Conservation (phyloP, 805 yeast genomes). For the Cyberlindnera veronae region DNA sequence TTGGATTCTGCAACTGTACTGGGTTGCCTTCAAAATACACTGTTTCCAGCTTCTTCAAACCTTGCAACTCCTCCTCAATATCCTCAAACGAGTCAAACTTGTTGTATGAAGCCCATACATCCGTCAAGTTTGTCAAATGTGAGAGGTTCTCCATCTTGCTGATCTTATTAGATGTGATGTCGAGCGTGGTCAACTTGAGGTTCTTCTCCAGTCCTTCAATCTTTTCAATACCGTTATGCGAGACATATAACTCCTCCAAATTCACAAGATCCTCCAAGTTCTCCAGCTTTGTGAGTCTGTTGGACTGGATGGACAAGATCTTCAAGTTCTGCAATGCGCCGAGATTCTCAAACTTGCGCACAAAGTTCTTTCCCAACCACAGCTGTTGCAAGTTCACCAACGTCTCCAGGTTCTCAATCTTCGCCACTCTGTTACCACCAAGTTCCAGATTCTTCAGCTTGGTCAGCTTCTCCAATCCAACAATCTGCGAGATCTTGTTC, state of each 20-base stretch:
- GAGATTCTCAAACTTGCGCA: conserved; percentile 61
- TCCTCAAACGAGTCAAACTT: conserved; percentile 64
- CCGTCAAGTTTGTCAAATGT: conserved; percentile 73
- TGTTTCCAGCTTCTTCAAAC: conserved; percentile 66
- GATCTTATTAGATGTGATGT: conserved; percentile 74
- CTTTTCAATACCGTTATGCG: conserved; percentile 74
- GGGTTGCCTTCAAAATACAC: conserved; percentile 96
- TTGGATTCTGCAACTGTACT: conserved; percentile 64
- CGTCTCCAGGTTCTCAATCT: conserved; percentile 53
- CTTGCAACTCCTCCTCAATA: conserved; percentile 60
- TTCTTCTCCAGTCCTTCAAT: conserved; percentile 79
- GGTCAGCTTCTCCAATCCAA: conserved; percentile 54
- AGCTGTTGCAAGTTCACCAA: conserved; percentile 63
- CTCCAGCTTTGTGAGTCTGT: conserved; percentile 72
- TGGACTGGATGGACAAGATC: conserved; percentile 85
- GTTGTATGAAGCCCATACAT: conserved; percentile 90
- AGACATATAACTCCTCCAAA: conserved; percentile 81
- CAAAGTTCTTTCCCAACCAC: conserved; percentile 91
- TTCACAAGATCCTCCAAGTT: conserved; percentile 70
- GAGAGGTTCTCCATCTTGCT: conserved; percentile 56
- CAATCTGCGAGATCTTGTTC: conserved; percentile 74
- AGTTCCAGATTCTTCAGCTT: conserved; percentile 71
- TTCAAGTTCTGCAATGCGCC: conserved; percentile 55
- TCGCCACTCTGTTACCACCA: conserved; percentile 79
- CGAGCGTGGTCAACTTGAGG: conserved; percentile 64